Evolutionary conservation across 805 yeast species (phyloP), one percentile per base, ranked within the genome.

Genomic region (Pichia insulana): DNA sequence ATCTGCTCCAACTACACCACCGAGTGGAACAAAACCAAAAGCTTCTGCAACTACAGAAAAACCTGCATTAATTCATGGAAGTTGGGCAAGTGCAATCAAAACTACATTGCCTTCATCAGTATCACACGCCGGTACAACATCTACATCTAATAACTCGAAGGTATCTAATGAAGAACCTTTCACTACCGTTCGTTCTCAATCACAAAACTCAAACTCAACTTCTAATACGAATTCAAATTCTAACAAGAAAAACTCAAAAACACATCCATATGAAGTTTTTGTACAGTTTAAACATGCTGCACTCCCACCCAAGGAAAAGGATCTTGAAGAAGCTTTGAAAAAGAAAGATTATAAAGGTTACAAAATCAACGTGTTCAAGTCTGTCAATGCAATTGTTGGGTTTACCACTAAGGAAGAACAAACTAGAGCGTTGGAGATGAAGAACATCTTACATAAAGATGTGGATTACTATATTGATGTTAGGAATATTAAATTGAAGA

Each of bases 11-110:
- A 13, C 34, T 15, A 31, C 13, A 15, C 17, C 34, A 31, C 16
- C 34, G 8, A 16, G 11, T 31, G 19, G 19, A 31, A 16, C 11
- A 31, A n/a, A 28, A 28, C 31, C 13, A 13, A 13, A 12, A 28
- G 6, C 31, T 28, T 7, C 31, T 6, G 15, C 31, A 28, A n/a
- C n/a, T n/a, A n/a, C 13, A 28, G 16, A 13, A 28, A 28, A 28
- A 28, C 31, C 31, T 13, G 13, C 31, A 28, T 13, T n/a, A 28
- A 28, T n/a, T 6, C 31, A 12, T 6, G 20, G 37, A 31, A 34
- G 38, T 30, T 41, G 44, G 44, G 41, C 44, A 33, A 42, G 32
- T 37, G 27, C 31, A 3, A 22, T 34, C 12, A 42, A 33, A n/a
- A 15, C 17, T 11, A 34, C 16, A 36, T n/a, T 22, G 18, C 17